Evolutionary conservation across 768 basidiomycete genomes (phyloP), one percentile per base, ranked within the genome.

Genomic region (Tricholoma sp.): DNA sequence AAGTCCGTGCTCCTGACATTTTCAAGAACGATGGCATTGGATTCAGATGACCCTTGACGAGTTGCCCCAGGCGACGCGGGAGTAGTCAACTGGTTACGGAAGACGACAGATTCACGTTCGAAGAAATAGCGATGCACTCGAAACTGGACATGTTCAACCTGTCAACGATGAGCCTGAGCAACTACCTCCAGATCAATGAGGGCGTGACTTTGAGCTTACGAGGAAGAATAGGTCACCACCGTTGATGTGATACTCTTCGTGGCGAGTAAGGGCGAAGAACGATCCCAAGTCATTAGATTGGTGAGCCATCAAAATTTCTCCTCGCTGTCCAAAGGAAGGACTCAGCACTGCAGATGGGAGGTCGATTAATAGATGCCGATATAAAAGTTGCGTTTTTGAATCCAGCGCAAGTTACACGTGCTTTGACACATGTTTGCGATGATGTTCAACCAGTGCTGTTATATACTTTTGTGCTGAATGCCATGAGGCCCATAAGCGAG

Each of bases 51-150:
- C 7, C 79, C 79, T 47, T 63, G 66, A 4, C 64, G 69, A n/a
- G 55, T 50, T 10, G 69, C 66, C 5, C 71, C 72, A 49, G 71
- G 67, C 37, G 66, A 68, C 19, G 73, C 70, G 32, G 74, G 66
- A 29, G 56, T 52, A 12, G 58, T 61, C 54, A 80, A 43, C 55
- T 74, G 72, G 4, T 66, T 62, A 14, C 70, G 69, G 68, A 84
- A 84, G 46, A 71, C 74, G 0, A 69, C 56, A 0, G 82, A 83
- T 37, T 85, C 82, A 24, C 71, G 66, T 34, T 75, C 75, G 54
- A 85, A 83, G 43, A 84, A 83, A 46, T 79, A 81, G 21, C 76
- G 73, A 54, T 84, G 84, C 0, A 85, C 73, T 1, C 79, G 72
- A 63, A 82, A 85, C 3, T 79, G 69, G 32, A 73, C 69, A 50